Percentiles rank a stretch among this genome's conserved stretches.
Evolutionary conservation across 257 asterid genomes (phyloP).

Genomic region (Solanum sejunctum): DNA sequence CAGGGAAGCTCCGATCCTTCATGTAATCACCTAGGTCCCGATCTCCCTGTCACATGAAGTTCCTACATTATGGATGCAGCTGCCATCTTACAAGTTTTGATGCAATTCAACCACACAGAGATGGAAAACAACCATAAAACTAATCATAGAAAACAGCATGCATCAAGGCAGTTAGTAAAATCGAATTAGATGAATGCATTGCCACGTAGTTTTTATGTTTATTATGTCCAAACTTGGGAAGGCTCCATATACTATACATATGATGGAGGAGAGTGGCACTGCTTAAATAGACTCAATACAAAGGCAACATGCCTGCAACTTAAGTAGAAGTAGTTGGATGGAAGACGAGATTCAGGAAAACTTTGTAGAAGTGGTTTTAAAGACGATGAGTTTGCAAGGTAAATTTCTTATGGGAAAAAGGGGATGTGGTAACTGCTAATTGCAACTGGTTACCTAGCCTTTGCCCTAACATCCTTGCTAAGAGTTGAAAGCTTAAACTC

Average conservation of each 20-base stretch:
- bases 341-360: neutral
- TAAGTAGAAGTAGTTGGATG: neutral
- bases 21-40: slow-evolving; percentile 83
- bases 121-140: neutral
- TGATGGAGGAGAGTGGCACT: neutral
- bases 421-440: neutral
- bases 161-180: neutral
- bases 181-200: neutral
- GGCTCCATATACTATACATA: neutral
- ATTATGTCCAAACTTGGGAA: neutral
- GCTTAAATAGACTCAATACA: neutral
- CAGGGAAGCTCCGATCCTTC: slow-evolving; percentile 67
- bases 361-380: neutral
- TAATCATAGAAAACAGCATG: neutral
- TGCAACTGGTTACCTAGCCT: neutral
- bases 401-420: neutral
- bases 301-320: neutral
- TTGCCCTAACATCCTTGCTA: neutral
- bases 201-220: neutral
- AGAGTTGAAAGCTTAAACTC: neutral
- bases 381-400: neutral
- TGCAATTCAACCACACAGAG: neutral
- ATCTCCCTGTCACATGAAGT: slow-evolving; percentile 61
- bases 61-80: neutral
- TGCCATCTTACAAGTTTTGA: neutral